Conservation (phyloP, 805 yeast genomes). For the Cephaloascus fragrans region DNA sequence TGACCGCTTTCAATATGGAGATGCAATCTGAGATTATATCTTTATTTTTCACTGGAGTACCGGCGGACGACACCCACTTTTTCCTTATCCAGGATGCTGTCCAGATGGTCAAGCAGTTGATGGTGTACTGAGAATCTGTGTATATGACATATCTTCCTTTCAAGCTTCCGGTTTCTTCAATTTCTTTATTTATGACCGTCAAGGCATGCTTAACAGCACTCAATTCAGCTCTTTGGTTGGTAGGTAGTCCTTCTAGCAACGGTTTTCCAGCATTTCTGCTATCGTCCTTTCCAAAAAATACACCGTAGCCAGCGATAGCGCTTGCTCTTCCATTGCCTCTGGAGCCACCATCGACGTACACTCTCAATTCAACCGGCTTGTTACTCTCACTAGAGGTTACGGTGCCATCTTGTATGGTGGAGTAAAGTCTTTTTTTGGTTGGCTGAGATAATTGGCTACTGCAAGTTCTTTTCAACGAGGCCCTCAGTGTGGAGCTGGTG, state of each 20-base stretch:
- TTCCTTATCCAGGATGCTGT: slow-evolving; percentile 42
- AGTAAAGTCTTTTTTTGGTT: slow-evolving; percentile 1
- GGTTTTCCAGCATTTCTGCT: slow-evolving; percentile 46
- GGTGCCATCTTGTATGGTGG: slow-evolving; percentile 2
- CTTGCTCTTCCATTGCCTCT: slow-evolving; percentile 42
- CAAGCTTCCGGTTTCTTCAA: slow-evolving; percentile 10
- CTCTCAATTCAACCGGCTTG: slow-evolving; percentile 4
- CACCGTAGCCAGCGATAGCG: slow-evolving; percentile 63
- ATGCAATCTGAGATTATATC: slow-evolving; percentile 34
- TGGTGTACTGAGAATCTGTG: slow-evolving; percentile 67
- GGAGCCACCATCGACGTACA: slow-evolving; percentile 78
- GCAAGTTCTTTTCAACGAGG: neutral
- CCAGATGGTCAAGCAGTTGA: slow-evolving; percentile 50
- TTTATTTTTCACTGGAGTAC: slow-evolving; percentile 36
- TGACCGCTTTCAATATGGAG: slow-evolving; percentile 20
- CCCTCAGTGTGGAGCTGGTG: neutral
- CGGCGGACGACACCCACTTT: slow-evolving; percentile 40
- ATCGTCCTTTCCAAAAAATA: slow-evolving; percentile 51
- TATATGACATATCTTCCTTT: slow-evolving; percentile 28
- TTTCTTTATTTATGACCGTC: slow-evolving; percentile 21
- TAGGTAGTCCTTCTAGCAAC: slow-evolving; percentile 38
- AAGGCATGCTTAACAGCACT: slow-evolving; percentile 55
- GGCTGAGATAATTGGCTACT: neutral
- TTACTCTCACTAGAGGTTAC: slow-evolving; percentile 1
- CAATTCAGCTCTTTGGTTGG: slow-evolving; percentile 79